phyloP scores from a whole-genome alignment of 2,329 filamentous ascomycete genomes.

The Metarhizium rileyi region DNA sequence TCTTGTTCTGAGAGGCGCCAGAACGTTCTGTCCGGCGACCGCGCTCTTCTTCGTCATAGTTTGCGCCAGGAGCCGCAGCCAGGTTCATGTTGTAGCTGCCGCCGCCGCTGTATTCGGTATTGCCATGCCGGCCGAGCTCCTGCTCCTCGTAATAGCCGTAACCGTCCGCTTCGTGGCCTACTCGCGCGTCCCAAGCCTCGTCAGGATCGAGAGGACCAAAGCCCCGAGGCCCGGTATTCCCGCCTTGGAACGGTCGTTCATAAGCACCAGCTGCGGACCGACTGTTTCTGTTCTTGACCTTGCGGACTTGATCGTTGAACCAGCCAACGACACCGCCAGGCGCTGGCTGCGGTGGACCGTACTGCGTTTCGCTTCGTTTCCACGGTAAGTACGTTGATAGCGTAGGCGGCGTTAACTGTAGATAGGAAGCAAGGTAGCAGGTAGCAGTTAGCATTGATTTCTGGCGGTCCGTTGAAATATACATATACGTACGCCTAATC shows the following conservation, averaged over 20 bases:
- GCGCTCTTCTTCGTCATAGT: constrained; percentile 20
- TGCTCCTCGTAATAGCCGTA: constrained; percentile 70
- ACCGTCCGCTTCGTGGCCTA: constrained; percentile 61
- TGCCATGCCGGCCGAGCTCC: constrained; percentile 47
- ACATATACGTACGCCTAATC: constrained; percentile 50
- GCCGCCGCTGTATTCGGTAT: constrained; percentile 25
- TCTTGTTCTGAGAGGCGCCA: constrained; percentile 18
- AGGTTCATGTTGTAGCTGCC: constrained; percentile 41
- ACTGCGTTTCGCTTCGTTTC: constrained; percentile 36
- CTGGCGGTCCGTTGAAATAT: neutral
- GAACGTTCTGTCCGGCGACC: constrained; percentile 26
- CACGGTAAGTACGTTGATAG: constrained; percentile 65
- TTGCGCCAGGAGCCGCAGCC: constrained; percentile 24
- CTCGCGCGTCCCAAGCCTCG: constrained; percentile 75
- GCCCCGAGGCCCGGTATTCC: constrained; percentile 38
- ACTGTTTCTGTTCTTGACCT: constrained; percentile 55
- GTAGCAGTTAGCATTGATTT: neutral
- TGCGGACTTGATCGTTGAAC: constrained; percentile 56
- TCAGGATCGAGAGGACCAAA: constrained; percentile 69
- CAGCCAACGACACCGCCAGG: constrained; percentile 60
- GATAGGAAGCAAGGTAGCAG: neutral
- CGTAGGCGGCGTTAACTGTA: constrained; percentile 58
- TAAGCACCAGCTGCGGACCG: constrained; percentile 63
- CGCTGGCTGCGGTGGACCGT: constrained; percentile 43
- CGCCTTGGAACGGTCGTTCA: constrained; percentile 45